Base-by-base conservation (phyloP, 1,139 yeast species). In the Schizosaccharomyces versatilis region DNA sequence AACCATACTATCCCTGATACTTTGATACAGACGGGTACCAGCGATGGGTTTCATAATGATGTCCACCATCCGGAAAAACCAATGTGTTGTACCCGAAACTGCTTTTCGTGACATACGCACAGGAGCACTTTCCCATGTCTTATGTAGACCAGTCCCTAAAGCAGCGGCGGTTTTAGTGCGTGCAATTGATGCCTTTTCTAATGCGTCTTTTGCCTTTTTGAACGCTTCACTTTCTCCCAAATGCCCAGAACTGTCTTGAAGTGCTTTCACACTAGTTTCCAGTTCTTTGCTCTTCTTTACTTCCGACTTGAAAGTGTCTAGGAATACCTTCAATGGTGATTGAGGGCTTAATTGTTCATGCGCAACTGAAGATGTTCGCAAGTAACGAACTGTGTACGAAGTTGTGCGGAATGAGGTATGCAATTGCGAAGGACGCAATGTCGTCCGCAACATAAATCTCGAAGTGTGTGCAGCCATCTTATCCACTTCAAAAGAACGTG, bases 81-180 rank as follows among this genome's bases (percentile, higher is more conserved):
- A 80, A 56, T 84, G 85, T 1, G 94, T 95, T 9, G 96, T 79
- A 55, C 77, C 76, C 60, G 75, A 76, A 12, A 86, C 93, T 0
- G 86, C 85, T 48, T 79, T 74, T 65, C 98, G 77, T 15, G 95
- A 90, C 54, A 81, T 83, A 68, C 81, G 80, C 60, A 95, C 90
- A 53, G 90, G 84, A 40, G 90, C 86, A 1, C 96, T 85, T 59
- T 93, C 96, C 99, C 99, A 93, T 0, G 97, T 96, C 59, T 81
- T 81, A 52, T 77, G 74, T 2, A 96, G 98, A 51, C 80, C 94
- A 56, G 77, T 81, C 56, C 96, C 98, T 38, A 90, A 85, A 41
- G 47, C 53, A 32, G 38, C 58, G 24, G 14, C 74, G n/a, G 84
- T 83, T 65, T 76, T 77, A 65, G 12, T 53, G 53, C 8, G 49